Base-by-base conservation (phyloP, 306 rosid species). In the Adenanthera pavonina region DNA sequence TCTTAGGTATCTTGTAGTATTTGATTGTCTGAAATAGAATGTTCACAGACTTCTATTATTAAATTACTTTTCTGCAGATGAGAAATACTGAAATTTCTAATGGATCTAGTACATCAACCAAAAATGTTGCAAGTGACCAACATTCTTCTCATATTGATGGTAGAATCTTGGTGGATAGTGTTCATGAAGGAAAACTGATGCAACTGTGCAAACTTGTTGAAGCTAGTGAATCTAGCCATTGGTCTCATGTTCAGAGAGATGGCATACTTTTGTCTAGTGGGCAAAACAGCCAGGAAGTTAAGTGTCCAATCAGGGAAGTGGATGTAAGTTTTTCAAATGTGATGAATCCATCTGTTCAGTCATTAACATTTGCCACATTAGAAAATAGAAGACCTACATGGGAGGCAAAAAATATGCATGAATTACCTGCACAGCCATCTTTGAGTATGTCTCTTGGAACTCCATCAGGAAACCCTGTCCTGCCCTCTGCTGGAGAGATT, bases 181-280 rank as follows among this genome's bases (percentile, higher is more conserved):
- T 85, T 46, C 90, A 90, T 8, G 97, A 93, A 85, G 99, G 91
- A 86, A 93, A 91, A 79, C 94, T 92, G 67, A 77, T 95, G 91
- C 96, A 92, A 47, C 81, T 92, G 80, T 95, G 99, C 84, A 89
- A 88, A 86, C 64, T 92, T 41, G 88, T 92, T 86, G 98, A 95
- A 88, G 94, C 95, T 57, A 93, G 86, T 79, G 97, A 89, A 78
- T 72, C 90, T 74, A 83, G 66, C 81, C 84, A 44, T 72, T 74
- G 81, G 86, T 90, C 85, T 79, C 88, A 80, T 34, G 43, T 86
- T 82, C 91, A 84, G 72, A 88, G 84, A 86, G 88, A 88, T 74
- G 85, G 82, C 9, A 65, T 30, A 25, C 49, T 79, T 78, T 79
- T 86, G 43, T 78, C 88, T 74, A 78, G 62, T 64, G 89, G 86